Base-by-base conservation (phyloP, 805 yeast genomes). In the Zygoascus ofunaensis region DNA sequence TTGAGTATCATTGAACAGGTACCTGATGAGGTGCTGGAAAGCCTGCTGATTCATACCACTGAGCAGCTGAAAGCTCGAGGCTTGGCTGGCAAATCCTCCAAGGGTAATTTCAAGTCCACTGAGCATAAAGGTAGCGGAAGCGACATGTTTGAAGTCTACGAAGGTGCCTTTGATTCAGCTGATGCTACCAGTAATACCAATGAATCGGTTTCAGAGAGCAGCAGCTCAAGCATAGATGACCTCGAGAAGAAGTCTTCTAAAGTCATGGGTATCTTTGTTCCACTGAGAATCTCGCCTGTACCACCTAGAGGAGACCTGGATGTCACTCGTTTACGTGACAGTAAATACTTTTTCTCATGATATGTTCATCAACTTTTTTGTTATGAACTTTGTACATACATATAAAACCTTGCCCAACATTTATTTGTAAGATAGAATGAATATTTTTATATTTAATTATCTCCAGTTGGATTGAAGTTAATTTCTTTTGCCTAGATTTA, bases 281-380 rank as follows among this genome's bases (percentile, higher is more conserved):
- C 94, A 4, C 69, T 87, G 54, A 64, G 61, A 37, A 68, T 87
- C 50, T 94, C 95, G 0, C 71, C 69, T 0, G 74, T 86, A 35
- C 96, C 96, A 12, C 66, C 72, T 41, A 80, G 76, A 61, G 98
- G 97, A 41, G 79, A 78, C 15, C 85, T 90, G 55, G 94, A 90
- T 57, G 94, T 90, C 32, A 64, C 68, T 34, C 74, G 73, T 46
- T 81, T 89, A 36, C 72, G 73, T 57, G 75, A 79, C 41, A 85
- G 95, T 50, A 71, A 72, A 26, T 90, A 90, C 63, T 90, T 90
- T 72, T 90, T 90, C 58, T 66, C 71, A 4, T 65, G 46, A 51
- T n/a, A n/a, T 28, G 23, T n/a, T n/a, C 24, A 36, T 8, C 8
- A 36, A 20, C 19, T 15, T 15, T 20, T 12, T 20, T 8, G 20